Evolutionary conservation across 768 basidiomycete genomes (phyloP).

Genomic region (Xerocomellus chrysenteron): DNA sequence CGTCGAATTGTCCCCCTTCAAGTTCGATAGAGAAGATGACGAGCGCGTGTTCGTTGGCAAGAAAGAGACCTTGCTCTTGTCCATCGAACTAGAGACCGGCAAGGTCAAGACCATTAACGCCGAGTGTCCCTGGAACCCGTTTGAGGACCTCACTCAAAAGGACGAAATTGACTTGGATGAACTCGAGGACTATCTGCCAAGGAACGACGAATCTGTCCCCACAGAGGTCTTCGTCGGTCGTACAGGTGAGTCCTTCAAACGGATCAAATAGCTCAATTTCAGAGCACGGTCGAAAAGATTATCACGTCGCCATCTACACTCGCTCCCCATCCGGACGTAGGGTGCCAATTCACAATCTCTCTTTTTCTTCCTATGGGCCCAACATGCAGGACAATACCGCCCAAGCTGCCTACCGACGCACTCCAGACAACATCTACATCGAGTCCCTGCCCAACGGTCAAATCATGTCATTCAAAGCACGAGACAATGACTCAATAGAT

Average conservation of each 20-base stretch:
- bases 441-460: constrained; percentile 79
- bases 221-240: constrained; percentile 63
- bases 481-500: constrained; percentile 23
- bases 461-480: constrained; percentile 68
- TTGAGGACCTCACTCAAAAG: constrained; percentile 48
- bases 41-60: constrained; percentile 81
- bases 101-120: constrained; percentile 73
- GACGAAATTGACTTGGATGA: constrained; percentile 56
- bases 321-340: constrained; percentile 38
- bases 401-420: constrained; percentile 72
- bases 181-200: constrained; percentile 49
- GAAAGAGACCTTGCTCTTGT: constrained; percentile 81
- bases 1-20: constrained; percentile 84
- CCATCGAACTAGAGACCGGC: constrained; percentile 79
- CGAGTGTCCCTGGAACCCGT: constrained; percentile 76
- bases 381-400: constrained; percentile 79
- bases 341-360: constrained; percentile 71
- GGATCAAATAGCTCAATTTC: not conserved
- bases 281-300: constrained; percentile 54
- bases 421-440: constrained; percentile 78
- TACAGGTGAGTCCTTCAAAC: constrained; percentile 46
- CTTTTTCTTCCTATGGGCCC: constrained; percentile 90
- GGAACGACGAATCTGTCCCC: constrained; percentile 25
- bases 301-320: constrained; percentile 82
- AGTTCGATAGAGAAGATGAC: constrained; percentile 58